A percentile compares a stretch with the other conserved stretches of the same genome.
Evolutionary conservation across 2,329 filamentous ascomycete species (phyloP).

Genomic region (Penicillium oxalicum): DNA sequence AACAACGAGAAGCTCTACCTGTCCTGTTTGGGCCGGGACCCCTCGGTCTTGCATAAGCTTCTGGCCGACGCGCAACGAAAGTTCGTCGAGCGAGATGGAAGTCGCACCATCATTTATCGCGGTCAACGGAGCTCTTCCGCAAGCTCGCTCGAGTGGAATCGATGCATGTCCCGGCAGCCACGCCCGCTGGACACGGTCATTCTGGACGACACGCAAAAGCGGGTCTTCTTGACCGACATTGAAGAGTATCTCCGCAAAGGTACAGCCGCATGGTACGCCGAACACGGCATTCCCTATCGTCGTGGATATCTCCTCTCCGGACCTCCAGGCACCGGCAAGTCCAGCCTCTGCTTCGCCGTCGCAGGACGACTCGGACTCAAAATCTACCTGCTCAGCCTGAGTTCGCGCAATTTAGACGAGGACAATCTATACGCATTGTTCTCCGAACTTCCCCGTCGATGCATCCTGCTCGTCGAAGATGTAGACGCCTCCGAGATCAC

Average conservation of each 20-base stretch:
- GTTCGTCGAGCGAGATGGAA: conserved; percentile 32
- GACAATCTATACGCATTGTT: conserved; percentile 62
- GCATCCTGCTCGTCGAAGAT: conserved; percentile 69
- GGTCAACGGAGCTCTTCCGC: conserved; percentile 21
- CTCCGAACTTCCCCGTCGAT: conserved; percentile 60
- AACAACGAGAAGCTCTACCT: conserved; percentile 30
- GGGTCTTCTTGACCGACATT: conserved; percentile 47
- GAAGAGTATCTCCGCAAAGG: conserved; percentile 52
- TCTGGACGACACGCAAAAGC: conserved; percentile 47
- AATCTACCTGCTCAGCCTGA: conserved; percentile 67
- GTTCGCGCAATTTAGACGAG: conserved; percentile 56
- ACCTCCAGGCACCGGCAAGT: conserved; percentile 75
- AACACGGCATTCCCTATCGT: conserved; percentile 78
- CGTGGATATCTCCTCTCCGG: conserved; percentile 78
- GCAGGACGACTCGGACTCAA: conserved; percentile 64
- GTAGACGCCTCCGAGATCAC: conserved; percentile 68
- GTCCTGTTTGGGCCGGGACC: conserved; percentile 32
- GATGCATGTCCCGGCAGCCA: conserved; percentile 42
- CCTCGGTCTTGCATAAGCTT: conserved; percentile 29
- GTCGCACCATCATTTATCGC: conserved; percentile 36
- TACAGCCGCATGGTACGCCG: conserved; percentile 65
- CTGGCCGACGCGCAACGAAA: conserved; percentile 32
- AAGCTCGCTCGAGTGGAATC: conserved; percentile 24
- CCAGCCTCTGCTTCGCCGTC: conserved; percentile 62
- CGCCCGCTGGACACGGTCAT: conserved; percentile 52